Percentiles rank a stretch among this genome's conserved stretches.
Evolutionary conservation across 139 green algal species (phyloP).

Genomic region (Coelastrella sp.): DNA sequence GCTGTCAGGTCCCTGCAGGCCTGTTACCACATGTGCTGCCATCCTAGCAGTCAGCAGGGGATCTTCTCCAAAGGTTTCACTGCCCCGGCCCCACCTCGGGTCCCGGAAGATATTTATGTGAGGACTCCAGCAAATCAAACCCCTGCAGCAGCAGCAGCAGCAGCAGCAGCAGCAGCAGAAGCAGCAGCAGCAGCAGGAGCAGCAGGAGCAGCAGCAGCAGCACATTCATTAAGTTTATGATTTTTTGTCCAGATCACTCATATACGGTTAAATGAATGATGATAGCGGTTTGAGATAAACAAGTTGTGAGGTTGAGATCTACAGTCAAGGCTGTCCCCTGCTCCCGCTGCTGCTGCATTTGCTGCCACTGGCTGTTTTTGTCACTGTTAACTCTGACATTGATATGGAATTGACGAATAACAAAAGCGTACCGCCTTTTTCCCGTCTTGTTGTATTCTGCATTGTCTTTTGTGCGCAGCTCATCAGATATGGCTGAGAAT

Average conservation of each 20-base stretch:
- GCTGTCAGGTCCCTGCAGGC: constrained; percentile 3
- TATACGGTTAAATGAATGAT: too few species aligned
- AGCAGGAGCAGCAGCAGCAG: neutral
- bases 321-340: too few species aligned
- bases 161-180: neutral
- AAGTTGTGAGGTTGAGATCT: too few species aligned
- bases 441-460: neutral
- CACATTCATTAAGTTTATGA: neutral
- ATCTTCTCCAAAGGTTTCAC: constrained; percentile 45
- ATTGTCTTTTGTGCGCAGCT: constrained; percentile 41
- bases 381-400: too few species aligned
- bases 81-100: constrained; percentile 36
- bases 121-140: constrained; percentile 39
- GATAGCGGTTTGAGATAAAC: too few species aligned
- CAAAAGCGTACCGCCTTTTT: neutral
- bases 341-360: too few species aligned
- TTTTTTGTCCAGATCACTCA: neutral
- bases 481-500: constrained; percentile 44
- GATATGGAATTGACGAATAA: too few species aligned
- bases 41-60: constrained; percentile 18
- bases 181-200: neutral
- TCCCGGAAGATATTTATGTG: constrained; percentile 43
- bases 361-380: too few species aligned
- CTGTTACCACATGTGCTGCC: constrained; percentile 10
- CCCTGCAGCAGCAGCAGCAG: neutral